A percentile compares a stretch with the other conserved stretches of the same genome.
Evolutionary conservation across 306 rosid genomes (phyloP).

Genomic region (Vicia faba): DNA sequence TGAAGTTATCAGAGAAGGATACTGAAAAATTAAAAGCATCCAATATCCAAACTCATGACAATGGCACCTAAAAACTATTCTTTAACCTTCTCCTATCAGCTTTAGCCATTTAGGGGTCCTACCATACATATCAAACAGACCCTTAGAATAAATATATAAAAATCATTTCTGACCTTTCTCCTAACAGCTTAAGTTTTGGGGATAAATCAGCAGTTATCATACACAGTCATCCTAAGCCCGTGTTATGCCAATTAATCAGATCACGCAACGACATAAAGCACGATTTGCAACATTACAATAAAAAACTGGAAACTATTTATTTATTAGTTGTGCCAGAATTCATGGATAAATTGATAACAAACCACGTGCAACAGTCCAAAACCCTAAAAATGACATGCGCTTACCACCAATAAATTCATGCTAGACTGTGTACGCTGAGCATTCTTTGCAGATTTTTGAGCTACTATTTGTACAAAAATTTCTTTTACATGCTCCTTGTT

Average conservation of each 20-base stretch:
- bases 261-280: slow-evolving; percentile 11
- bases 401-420: slow-evolving; percentile 89
- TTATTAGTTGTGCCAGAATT: slow-evolving; percentile 9
- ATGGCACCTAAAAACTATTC: slow-evolving; percentile 20
- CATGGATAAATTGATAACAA: slow-evolving; percentile 21
- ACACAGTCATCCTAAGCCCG: slow-evolving; percentile 21
- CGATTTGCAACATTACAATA: slow-evolving; percentile 14
- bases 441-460: slow-evolving; percentile 64
- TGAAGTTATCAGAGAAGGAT: neutral
- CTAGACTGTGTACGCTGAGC: slow-evolving; percentile 54
- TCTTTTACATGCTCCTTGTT: slow-evolving; percentile 90
- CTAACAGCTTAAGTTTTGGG: slow-evolving; percentile 2
- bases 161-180: neutral
- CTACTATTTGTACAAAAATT: slow-evolving; percentile 61
- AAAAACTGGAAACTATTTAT: slow-evolving; percentile 18
- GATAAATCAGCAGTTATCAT: slow-evolving; percentile 13
- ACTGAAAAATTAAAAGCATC: slow-evolving; percentile 16
- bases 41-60: neutral
- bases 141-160: slow-evolving; percentile 3
- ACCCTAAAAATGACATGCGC: slow-evolving; percentile 35
- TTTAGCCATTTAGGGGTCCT: slow-evolving; percentile 7
- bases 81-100: slow-evolving; percentile 10
- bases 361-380: slow-evolving; percentile 15
- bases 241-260: slow-evolving; percentile 13
- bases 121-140: neutral